Evolutionary conservation across 768 basidiomycete genomes (phyloP), one percentile per base, ranked within the genome.

Genomic region (Panus rudis): DNA sequence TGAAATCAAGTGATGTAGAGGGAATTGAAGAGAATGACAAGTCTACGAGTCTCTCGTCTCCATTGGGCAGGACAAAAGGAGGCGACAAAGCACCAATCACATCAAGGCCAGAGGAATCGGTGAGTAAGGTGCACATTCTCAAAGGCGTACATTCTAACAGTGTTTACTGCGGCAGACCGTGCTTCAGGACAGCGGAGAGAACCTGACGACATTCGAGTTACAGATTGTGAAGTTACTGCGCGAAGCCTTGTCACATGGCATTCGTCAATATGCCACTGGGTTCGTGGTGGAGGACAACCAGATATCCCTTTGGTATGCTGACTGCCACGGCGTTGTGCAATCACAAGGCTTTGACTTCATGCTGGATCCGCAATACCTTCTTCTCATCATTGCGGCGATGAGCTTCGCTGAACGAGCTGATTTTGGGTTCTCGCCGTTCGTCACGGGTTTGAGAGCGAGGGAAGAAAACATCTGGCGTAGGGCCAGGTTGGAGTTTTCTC

Each of bases 231-330:
- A 35, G 16, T 35, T 16, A 16, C n/a, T 35, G 8, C n/a, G 21
- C 33, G 33, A 35, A 17, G n/a, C 21, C 10, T 14, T 14, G 21
- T 35, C 33, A 6, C 33, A 35, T 17, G 33, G 33, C 6, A 35
- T 35, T 20, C 33, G 33, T 6, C 6, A 14, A 20, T 35, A 35
- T 20, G 7, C 33, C 6, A 8, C 55, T 17, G 56, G 62, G 4
- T 47, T 60, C 16, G 45, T 52, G 32, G 47, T 63, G 11, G 44
- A 56, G 17, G 30, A 48, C 16, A 48, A 38, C 2, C 37, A 10
- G 6, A 41, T 58, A 12, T 49, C 44, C 2, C 44, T 63, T 4
- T 59, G 54, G 53, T 64, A 62, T 41, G 57, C 46, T 30, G 61
- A 64, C 45, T 48, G 58, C n/a, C 34, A 46, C 12, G 55, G 56